Evolutionary conservation across 2,329 filamentous ascomycete genomes (phyloP), one percentile per base, ranked within the genome.

Genomic region (Pseudogymnoascus sp.): DNA sequence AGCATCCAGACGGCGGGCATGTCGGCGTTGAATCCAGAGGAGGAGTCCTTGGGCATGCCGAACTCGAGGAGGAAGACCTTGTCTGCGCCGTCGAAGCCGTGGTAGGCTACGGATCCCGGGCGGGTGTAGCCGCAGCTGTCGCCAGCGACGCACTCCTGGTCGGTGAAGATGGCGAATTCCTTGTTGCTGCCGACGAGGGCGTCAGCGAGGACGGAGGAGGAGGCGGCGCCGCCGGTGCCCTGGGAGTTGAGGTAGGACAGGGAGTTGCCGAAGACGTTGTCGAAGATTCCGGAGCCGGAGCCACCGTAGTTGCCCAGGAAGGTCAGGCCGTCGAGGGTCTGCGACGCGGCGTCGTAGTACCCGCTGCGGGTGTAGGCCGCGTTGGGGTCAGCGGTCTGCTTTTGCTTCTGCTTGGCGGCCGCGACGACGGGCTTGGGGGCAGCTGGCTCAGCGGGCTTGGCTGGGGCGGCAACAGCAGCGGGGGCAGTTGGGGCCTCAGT

Each of bases 1-100:
- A 92, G 82, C 59, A 87, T 77, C 90, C 90, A 92, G 73, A 88
- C 81, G 42, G 89, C 86, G 7, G 89, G 88, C 81, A 89, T 89
- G 74, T 92, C 84, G 42, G 72, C 77, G 70, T 85, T 82, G 68
- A 78, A 78, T 62, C 77, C 77, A n/a, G 72, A 75, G 60, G 77
- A 71, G 64, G 81, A 81, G 63, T 83, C 82, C 58, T 80, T 70
- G 7, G 88, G 88, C 89, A 92, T 92, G 62, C 79, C 78, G 73
- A 92, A 89, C 68, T 90, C 82, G 68, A 89, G 81, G 65, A 92
- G 79, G 77, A 92, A 91, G 61, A 88, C 79, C 77, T 91, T 91
- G 69, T 85, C 82, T 31, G 81, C 78, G 59, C 88, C 88, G 39
- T 76, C 81, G 75, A 90, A 92, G 64, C 89, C 90, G 75, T 90